Evolutionary conservation across 805 yeast genomes (phyloP).

Genomic region (Barnettozyma wickerhamii): DNA sequence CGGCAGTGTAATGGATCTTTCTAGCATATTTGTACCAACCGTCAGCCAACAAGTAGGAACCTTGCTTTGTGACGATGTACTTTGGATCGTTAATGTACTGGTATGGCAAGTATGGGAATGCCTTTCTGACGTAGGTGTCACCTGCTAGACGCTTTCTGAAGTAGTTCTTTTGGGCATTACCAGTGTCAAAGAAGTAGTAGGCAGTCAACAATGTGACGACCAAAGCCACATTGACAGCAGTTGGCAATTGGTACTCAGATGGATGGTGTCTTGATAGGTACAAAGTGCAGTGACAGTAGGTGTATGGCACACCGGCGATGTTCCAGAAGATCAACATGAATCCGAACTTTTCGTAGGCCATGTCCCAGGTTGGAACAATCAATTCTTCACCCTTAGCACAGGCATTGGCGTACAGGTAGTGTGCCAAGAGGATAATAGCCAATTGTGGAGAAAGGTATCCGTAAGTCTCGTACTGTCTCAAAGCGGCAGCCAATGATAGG

Average conservation of each 20-base stretch:
- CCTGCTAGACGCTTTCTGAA: slow-evolving; percentile 86
- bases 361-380: slow-evolving; percentile 98
- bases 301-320: slow-evolving; percentile 98
- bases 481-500: slow-evolving; percentile 65
- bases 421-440: slow-evolving; percentile 68
- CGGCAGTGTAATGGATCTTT: slow-evolving; percentile 94
- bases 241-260: slow-evolving; percentile 70
- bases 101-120: slow-evolving; percentile 91
- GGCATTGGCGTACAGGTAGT: slow-evolving; percentile 94
- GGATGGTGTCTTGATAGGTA: slow-evolving; percentile 83
- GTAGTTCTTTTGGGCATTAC: slow-evolving; percentile 91
- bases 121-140: slow-evolving; percentile 67
- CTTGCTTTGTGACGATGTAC: slow-evolving; percentile 80
- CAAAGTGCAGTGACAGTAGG: slow-evolving; percentile 91
- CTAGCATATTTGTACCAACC: slow-evolving; percentile 96
- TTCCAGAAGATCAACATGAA: slow-evolving; percentile 99
- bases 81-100: slow-evolving; percentile 79
- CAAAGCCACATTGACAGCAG: slow-evolving; percentile 51
- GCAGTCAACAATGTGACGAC: slow-evolving; percentile 57
- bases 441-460: slow-evolving; percentile 81
- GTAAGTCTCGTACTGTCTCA: slow-evolving; percentile 76
- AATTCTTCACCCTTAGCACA: slow-evolving; percentile 97
- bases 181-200: slow-evolving; percentile 91
- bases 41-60: slow-evolving; percentile 79
- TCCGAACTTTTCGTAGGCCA: slow-evolving; percentile 99